Evolutionary conservation across 176 grass and related monocot genomes (phyloP), one percentile per base, ranked within the genome.

Genomic region (Pontederia paniculata): DNA sequence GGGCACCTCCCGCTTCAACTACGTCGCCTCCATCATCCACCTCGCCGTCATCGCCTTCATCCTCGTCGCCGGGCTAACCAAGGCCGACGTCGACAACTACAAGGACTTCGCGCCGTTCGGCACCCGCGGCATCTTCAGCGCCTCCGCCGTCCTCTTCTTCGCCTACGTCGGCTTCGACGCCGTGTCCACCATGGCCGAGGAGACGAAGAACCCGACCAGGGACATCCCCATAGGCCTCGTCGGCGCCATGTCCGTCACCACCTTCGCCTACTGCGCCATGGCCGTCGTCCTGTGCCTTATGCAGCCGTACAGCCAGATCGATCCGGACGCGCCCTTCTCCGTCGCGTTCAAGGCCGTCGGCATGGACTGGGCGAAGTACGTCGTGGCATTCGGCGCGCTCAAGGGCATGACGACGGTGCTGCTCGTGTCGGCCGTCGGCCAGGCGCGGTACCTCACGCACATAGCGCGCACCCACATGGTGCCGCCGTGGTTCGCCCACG

Each of bases 151-250:
- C 21, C 78, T 95, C 58, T 95, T 95, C 78, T 95, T 95, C 42
- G 85, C 89, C 1, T 95, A 95, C 68, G 72, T 89, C 23, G 89
- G 89, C 5, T 95, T 95, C 70, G 89, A 95, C 61, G 89, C 89
- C 23, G 89, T 95, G 12, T 72, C 60, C 23, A 95, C 89, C 66
- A 95, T 89, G 84, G 89, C 89, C 0, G 89, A 95, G 75, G 89
- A 95, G 78, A 95, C 89, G 49, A 70, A 44, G 70, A 73, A 95
- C 66, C 89, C 85, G 0, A 72, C 81, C 0, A 48, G 9, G n/a
- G 89, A 95, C 65, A 89, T 95, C 60, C 89, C 89, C 21, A 16
- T 89, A 0, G 85, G 89, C 0, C 89, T 95, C 25, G 66, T 95
- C 42, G 62, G 81, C 23, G 78, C 89, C 62, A 95, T 95, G 89